Percentiles rank a stretch among this genome's conserved stretches.
Conservation (phyloP, 306 rosid species). For the Coriaria nepalensis region DNA sequence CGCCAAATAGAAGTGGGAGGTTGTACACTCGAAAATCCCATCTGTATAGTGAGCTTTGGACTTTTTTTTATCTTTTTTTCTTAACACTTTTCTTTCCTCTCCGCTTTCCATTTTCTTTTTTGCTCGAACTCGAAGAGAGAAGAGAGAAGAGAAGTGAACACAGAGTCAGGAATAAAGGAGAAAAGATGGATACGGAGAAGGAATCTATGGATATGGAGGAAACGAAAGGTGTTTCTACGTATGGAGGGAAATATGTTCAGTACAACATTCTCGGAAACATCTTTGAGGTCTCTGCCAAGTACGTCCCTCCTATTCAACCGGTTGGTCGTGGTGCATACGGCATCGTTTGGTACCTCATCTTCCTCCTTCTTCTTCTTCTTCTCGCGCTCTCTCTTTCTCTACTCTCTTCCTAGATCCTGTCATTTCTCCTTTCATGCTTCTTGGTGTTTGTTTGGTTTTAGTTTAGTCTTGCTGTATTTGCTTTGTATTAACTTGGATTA, state of each 20-base stretch:
- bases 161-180: neutral
- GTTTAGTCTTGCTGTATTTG: neutral
- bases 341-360: constrained; percentile 55
- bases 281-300: constrained; percentile 64
- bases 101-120: no score
- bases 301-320: constrained; percentile 69
- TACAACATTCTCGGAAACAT: constrained; percentile 66
- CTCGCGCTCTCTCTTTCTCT: neutral
- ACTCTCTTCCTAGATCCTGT: neutral
- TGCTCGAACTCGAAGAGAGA: no score
- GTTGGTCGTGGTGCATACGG: constrained; percentile 97
- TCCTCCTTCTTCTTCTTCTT: neutral
- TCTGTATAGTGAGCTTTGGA: no score
- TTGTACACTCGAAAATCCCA: no score
- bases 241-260: constrained; percentile 43
- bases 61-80: no score
- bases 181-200: constrained; percentile 15
- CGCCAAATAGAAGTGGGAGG: no score
- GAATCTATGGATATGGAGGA: constrained; percentile 23
- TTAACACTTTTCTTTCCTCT: no score
- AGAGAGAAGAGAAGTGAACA: neutral
- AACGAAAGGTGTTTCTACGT: constrained; percentile 26
- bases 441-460: neutral
- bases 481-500: neutral
- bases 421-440: constrained; percentile 1